Percentiles rank a stretch among this genome's conserved stretches.
Evolutionary conservation across 2,329 filamentous ascomycete genomes (phyloP).

Genomic region (Cadophora sp.): DNA sequence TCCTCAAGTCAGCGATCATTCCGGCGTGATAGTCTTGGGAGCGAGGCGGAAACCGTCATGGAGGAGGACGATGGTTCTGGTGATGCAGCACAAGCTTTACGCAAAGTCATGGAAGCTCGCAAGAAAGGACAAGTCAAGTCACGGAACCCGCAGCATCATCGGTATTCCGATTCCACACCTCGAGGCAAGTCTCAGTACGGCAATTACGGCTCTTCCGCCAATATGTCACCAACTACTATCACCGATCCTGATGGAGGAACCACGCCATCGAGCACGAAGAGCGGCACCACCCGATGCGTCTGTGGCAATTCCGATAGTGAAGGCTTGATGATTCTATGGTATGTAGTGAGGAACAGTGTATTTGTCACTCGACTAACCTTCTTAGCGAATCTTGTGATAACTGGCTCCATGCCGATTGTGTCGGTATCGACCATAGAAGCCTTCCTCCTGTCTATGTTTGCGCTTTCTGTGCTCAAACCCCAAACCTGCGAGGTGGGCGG

Average conservation of each 20-base stretch:
- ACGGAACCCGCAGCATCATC: conserved; percentile 36
- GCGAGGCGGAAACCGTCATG: conserved; percentile 65
- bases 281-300: conserved; percentile 59
- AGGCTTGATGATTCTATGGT: conserved; percentile 70
- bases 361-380: conserved; percentile 31
- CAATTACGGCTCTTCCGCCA: conserved; percentile 41
- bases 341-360: conserved; percentile 40
- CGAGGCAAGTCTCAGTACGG: conserved; percentile 34
- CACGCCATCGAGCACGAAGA: conserved; percentile 51
- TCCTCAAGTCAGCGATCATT: conserved; percentile 42
- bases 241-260: conserved; percentile 56
- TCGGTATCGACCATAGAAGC: conserved; percentile 62
- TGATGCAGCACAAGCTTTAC: conserved; percentile 66
- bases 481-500: conserved; percentile 58
- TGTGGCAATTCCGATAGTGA: conserved; percentile 55
- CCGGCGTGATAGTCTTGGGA: conserved; percentile 50
- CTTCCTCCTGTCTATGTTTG: conserved; percentile 69
- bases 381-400: conserved; percentile 68
- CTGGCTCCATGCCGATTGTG: conserved; percentile 69
- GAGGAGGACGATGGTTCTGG: conserved; percentile 56
- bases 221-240: conserved; percentile 59
- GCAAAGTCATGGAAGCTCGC: conserved; percentile 54
- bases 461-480: conserved; percentile 66
- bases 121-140: conserved; percentile 38
- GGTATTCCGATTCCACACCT: conserved; percentile 33